Evolutionary conservation across 2,329 filamentous ascomycete species (phyloP).

Genomic region (Calonectria pteridis): DNA sequence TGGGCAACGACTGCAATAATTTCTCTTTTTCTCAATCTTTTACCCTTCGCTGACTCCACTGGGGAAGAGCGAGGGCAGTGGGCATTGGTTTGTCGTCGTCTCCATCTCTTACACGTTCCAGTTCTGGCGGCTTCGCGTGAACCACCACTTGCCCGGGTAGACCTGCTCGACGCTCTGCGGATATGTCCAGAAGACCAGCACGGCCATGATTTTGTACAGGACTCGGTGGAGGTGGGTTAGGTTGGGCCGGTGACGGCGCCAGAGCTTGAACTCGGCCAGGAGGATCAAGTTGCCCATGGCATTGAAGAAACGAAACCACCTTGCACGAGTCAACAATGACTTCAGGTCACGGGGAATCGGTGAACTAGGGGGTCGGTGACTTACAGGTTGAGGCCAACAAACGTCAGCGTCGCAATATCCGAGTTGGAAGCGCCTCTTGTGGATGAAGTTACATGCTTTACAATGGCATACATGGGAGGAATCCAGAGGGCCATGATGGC

Average conservation of each 20-base stretch:
- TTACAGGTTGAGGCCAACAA: constrained; percentile 55
- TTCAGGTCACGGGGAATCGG: not conserved
- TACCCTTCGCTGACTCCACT: not conserved
- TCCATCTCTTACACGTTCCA: constrained; percentile 10
- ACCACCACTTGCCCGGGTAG: constrained; percentile 50
- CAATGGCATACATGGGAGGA: constrained; percentile 41
- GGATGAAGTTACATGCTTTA: constrained; percentile 32
- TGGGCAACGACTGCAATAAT: not conserved
- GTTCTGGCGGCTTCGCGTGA: constrained; percentile 5
- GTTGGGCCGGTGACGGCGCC: constrained; percentile 50
- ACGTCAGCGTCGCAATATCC: constrained; percentile 48
- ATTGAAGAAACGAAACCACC: constrained; percentile 55
- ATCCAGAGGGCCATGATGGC: constrained; percentile 42
- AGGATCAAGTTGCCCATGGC: constrained; percentile 54
- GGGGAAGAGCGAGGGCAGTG: not conserved
- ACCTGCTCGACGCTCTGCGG: constrained; percentile 55
- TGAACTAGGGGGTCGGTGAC: constrained; percentile 27
- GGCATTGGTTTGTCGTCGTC: not conserved
- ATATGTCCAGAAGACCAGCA: constrained; percentile 57
- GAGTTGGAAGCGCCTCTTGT: constrained; percentile 21
- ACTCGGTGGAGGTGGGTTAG: constrained; percentile 40
- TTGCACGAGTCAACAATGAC: constrained; percentile 40
- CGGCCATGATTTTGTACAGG: constrained; percentile 45
- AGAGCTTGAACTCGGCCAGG: constrained; percentile 53
- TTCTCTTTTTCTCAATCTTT: not conserved